Base-by-base conservation (phyloP, 768 basidiomycete species). In the Termitomyces sp. region DNA sequence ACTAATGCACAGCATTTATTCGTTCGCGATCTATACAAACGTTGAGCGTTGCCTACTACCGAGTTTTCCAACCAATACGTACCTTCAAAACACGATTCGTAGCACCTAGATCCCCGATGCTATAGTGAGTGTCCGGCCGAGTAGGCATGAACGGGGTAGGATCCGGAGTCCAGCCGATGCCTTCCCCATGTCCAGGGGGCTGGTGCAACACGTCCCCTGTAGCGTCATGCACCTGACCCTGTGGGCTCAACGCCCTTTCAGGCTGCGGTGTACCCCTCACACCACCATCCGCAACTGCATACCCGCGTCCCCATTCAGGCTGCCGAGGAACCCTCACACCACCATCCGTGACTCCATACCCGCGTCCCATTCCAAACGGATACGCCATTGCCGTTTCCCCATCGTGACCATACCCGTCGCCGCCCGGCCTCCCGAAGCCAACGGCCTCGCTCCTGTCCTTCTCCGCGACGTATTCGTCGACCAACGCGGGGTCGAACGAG, bases 401-500 rank as follows among this genome's bases (percentile, higher is more conserved):
- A 33, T 15, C 33, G 9, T 33, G 9, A 1, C 33, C 33, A 33
- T 33, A 9, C 4, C 8, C 4, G 10, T 50, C 68, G 52, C 70
- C 64, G 6, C 63, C 65, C n/a, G 31, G 26, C 62, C 70, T 72
- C 24, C 46, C 57, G 61, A 58, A 53, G 63, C 65, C 45, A 46
- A 55, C 52, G 12, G 64, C 59, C 5, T 20, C 47, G 44, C 53
- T 56, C 46, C 60, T 61, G 52, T 62, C 66, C 54, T 68, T 71
- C 51, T 69, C 68, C n/a, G 45, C 57, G 22, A 55, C 46, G 29
- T 63, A 61, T 20, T 59, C 54, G 29, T 61, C 62, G 16, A 69
- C 60, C 41, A 67, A 60, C 56, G 67, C 52, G 63, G 83, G 70
- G 56, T 85, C 81, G 59, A 85, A 85, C 6, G 77, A 77, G 20